phyloP scores from a whole-genome alignment of 1,284 basidiomycete species.

The Cystobasidiaceae sp. region DNA sequence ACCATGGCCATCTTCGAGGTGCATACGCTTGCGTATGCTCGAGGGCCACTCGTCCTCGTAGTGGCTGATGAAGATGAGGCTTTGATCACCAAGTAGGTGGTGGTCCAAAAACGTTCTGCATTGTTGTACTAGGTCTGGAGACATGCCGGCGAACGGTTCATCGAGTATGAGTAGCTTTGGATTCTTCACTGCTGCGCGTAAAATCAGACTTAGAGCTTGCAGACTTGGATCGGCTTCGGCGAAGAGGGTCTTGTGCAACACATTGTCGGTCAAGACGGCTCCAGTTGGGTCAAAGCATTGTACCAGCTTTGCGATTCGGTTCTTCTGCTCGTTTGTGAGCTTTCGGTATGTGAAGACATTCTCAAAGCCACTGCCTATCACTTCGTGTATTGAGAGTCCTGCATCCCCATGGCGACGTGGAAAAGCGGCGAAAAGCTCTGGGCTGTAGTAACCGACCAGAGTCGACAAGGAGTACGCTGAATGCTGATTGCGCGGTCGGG shows the following conservation, averaged over 20 bases:
- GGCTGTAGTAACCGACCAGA: slow-evolving; percentile 72
- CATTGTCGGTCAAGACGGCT: slow-evolving; percentile 25
- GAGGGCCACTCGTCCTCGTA: slow-evolving; percentile 72
- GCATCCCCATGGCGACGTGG: slow-evolving; percentile 59
- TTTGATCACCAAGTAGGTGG: slow-evolving; percentile 59
- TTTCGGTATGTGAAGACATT: slow-evolving; percentile 62
- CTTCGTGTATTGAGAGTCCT: slow-evolving; percentile 65
- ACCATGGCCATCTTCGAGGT: slow-evolving; percentile 15
- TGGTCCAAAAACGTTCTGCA: slow-evolving; percentile 60
- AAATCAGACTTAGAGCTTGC: slow-evolving; percentile 71
- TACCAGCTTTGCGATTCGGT: slow-evolving; percentile 54
- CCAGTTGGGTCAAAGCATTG: slow-evolving; percentile 51
- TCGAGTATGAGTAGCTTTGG: slow-evolving; percentile 72
- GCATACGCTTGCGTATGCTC: slow-evolving; percentile 22
- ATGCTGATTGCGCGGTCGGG: slow-evolving; percentile 36
- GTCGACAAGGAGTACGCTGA: slow-evolving; percentile 47
- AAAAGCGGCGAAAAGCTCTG: slow-evolving; percentile 86
- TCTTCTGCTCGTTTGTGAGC: slow-evolving; percentile 50
- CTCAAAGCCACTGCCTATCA: slow-evolving; percentile 76
- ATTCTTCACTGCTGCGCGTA: slow-evolving; percentile 69
- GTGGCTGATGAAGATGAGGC: slow-evolving; percentile 76
- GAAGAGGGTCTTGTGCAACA: slow-evolving; percentile 51
- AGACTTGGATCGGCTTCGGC: slow-evolving; percentile 61
- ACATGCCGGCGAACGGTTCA: slow-evolving; percentile 87
- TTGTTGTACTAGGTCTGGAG: slow-evolving; percentile 63